Evolutionary conservation across 1,284 basidiomycete genomes (phyloP).

Genomic region (Takashimella tepidaria): DNA sequence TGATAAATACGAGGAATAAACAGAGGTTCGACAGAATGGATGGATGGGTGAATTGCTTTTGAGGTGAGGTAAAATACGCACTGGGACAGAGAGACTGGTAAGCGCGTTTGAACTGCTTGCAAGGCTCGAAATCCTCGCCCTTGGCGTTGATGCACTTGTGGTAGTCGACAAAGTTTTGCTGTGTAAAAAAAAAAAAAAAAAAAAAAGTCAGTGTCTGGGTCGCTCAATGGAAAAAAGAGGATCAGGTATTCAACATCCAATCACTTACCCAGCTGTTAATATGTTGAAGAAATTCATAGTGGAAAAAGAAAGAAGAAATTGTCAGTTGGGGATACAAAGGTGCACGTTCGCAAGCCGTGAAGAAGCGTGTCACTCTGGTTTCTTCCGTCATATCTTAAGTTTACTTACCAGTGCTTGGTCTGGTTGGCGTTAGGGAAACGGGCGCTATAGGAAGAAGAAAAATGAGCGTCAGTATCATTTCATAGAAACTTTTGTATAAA

Average conservation of each 20-base stretch:
- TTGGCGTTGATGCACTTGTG: conserved; percentile 96
- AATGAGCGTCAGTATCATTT: too few species aligned
- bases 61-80: conserved; percentile 52
- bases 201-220: too few species aligned
- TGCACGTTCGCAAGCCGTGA: neutral
- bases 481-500: neutral
- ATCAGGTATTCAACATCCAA: too few species aligned
- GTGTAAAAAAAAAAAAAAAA: neutral
- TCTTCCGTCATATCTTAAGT: neutral
- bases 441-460: conserved; percentile 56
- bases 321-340: neutral
- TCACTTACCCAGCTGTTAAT: conserved; percentile 16
- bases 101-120: conserved; percentile 97
- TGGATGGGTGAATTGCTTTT: too few species aligned
- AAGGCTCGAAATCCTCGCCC: conserved; percentile 94
- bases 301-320: conserved; percentile 2
- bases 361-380: neutral
- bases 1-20: neutral
- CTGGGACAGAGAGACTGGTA: conserved; percentile 98
- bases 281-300: neutral
- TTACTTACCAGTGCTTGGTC: conserved; percentile 79
- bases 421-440: conserved; percentile 96
- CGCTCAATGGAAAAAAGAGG: neutral
- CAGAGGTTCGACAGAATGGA: neutral
- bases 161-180: conserved; percentile 97